Conservation (phyloP, 352 stramenopile species). For the Aphanomyces euteiches region DNA sequence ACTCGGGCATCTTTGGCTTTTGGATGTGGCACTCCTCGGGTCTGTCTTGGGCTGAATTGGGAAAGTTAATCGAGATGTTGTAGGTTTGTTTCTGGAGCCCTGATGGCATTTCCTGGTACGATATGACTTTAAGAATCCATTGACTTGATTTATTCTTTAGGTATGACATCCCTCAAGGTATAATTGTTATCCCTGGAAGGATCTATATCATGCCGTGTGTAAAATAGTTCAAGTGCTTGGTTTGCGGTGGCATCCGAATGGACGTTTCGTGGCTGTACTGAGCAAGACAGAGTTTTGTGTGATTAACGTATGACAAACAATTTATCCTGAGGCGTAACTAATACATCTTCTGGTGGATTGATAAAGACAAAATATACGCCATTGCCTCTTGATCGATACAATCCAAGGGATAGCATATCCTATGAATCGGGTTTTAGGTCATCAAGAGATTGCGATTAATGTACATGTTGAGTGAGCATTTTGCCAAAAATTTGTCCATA, state of each 20-base stretch:
- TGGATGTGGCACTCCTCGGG: constrained; percentile 52
- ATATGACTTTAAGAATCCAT: background rate
- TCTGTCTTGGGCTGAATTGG: background rate
- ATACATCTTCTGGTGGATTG: constrained; percentile 53
- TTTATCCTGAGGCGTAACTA: constrained; percentile 58
- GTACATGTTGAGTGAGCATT: constrained; percentile 43
- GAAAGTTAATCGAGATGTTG: constrained; percentile 1
- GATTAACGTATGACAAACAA: constrained; percentile 54
- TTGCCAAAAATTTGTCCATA: constrained; percentile 57
- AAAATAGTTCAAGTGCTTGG: constrained; percentile 49
- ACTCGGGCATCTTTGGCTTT: constrained; percentile 49
- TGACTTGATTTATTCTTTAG: constrained; percentile 2
- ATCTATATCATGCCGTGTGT: background rate
- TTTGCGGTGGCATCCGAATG: constrained; percentile 59
- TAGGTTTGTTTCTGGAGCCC: constrained; percentile 62
- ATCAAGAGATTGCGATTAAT: too few relatives aligned
- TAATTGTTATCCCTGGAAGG: constrained; percentile 11
- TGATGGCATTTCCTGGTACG: constrained; percentile 57
- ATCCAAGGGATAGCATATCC: constrained; percentile 49
- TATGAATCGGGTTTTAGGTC: constrained; percentile 27
- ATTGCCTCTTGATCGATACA: constrained; percentile 48
- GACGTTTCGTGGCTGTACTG: constrained; percentile 50
- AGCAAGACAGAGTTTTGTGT: constrained; percentile 65
- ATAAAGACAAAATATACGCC: constrained; percentile 56
- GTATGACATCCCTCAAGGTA: constrained; percentile 2